Base-by-base conservation (phyloP, 257 asterid genomes). In the Solanum microdontum region DNA sequence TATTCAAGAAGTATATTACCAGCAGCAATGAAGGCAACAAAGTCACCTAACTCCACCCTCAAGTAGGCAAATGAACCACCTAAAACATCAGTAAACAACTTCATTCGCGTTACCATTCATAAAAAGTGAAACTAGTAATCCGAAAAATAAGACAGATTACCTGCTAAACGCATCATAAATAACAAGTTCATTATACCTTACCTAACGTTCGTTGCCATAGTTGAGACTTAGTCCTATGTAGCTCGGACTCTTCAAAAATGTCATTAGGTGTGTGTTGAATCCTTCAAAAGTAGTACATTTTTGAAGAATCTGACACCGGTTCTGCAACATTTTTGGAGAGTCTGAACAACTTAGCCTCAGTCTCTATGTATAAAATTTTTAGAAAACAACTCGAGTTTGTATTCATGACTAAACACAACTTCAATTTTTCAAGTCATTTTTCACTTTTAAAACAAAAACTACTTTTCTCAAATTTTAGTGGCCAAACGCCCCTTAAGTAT, bases 1-100 rank as follows among this genome's bases (percentile, higher is more conserved):
- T 82, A 82, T 82, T 82, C 85, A 45, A 82, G 69, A 28, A 82
- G 85, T 82, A 82, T 82, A 1, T 82, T 82, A 17, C 85, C 85
- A 82, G 85, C 85, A 82, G 69, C 85, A 82, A 82, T 48, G 85
- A 82, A 82, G 30, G 85, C 85, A 28, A 82, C 85, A 82, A 82
- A 82, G 21, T 82, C 69, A 30, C 85, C 69, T 82, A 82, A 11
- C 43, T 48, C 85, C 40, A 82, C 85, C 11, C 85, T 82, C 11
- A 82, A 82, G 43, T 82, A 82, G 30, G 69, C 69, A 82, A 80
- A 80, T 28, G 85, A 80, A 80, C 85, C 85, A 80, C 85, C 85
- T 80, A 48, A 48, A 48, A 17, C 19, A 82, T 82, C 43, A 28
- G 11, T 26, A 80, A 14, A 2, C 39, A 45, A 79, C 84, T 15